Percentiles rank a stretch among this genome's conserved stretches.
Evolutionary conservation across 805 yeast genomes (phyloP).

Genomic region (Pichia heedii): DNA sequence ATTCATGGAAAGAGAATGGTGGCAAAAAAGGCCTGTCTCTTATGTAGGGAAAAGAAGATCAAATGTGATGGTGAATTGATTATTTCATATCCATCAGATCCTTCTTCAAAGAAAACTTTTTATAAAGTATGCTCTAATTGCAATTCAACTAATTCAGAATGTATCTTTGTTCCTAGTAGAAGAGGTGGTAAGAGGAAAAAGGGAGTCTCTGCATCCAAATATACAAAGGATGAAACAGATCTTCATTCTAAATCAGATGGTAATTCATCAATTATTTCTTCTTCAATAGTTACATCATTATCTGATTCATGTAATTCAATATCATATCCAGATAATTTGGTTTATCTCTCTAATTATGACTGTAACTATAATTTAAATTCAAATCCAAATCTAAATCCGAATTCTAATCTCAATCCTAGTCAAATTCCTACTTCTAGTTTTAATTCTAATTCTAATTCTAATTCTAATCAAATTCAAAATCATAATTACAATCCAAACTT

Average conservation of each 20-base stretch:
- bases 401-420: neutral
- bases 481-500: neutral
- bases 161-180: conserved; percentile 48
- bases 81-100: conserved; percentile 3
- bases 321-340: no score
- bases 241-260: neutral
- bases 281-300: neutral
- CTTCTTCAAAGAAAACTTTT: conserved; percentile 11
- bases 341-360: no score
- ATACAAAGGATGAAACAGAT: neutral
- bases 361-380: no score
- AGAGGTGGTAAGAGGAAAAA: conserved; percentile 49
- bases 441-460: neutral
- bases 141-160: conserved; percentile 33
- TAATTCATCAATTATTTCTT: conserved; percentile 3
- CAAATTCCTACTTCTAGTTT: neutral
- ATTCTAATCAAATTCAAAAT: neutral
- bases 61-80: conserved; percentile 55
- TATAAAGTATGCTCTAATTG: conserved; percentile 42
- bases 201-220: conserved; percentile 14
- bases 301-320: no score
- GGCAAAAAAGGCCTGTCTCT: conserved; percentile 52
- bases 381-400: no score
- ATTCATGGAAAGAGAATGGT: conserved; percentile 34
- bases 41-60: conserved; percentile 56